Evolutionary conservation across 352 stramenopile species (phyloP).

Genomic region (Blastocystis sp.): DNA sequence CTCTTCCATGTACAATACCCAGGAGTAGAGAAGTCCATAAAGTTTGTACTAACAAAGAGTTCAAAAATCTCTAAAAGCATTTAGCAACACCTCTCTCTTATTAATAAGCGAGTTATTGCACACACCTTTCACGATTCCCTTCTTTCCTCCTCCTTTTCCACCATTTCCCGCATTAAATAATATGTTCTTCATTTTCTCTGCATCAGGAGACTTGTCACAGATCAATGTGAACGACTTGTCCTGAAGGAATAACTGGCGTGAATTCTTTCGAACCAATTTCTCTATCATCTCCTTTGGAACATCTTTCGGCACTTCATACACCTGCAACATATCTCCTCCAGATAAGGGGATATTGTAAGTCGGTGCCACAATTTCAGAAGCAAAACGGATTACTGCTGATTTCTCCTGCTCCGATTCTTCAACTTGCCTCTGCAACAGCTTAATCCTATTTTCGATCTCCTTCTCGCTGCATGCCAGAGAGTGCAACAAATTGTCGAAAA

Average conservation of each 20-base stretch:
- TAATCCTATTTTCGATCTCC: conserved; percentile 61
- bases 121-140: conserved; percentile 23
- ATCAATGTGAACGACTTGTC: conserved; percentile 19
- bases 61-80: not conserved
- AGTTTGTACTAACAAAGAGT: not conserved
- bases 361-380: not conserved
- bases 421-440: conserved; percentile 71
- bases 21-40: conserved; percentile 56
- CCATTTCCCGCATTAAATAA: not conserved
- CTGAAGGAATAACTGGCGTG: not conserved
- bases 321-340: not conserved
- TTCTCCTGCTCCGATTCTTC: conserved; percentile 68
- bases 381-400: conserved; percentile 68
- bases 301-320: not conserved
- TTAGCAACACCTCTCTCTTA: not conserved
- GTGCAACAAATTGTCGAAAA: conserved; percentile 58
- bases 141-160: conserved; percentile 50
- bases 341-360: not conserved
- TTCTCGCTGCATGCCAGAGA: conserved; percentile 68
- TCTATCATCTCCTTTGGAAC: not conserved
- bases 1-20: conserved; percentile 56
- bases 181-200: not conserved
- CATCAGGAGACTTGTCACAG: not conserved
- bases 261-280: not conserved
- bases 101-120: not conserved